phyloP scores from a whole-genome alignment of 257 asterid genomes.

The Gentiana macrophylla region DNA sequence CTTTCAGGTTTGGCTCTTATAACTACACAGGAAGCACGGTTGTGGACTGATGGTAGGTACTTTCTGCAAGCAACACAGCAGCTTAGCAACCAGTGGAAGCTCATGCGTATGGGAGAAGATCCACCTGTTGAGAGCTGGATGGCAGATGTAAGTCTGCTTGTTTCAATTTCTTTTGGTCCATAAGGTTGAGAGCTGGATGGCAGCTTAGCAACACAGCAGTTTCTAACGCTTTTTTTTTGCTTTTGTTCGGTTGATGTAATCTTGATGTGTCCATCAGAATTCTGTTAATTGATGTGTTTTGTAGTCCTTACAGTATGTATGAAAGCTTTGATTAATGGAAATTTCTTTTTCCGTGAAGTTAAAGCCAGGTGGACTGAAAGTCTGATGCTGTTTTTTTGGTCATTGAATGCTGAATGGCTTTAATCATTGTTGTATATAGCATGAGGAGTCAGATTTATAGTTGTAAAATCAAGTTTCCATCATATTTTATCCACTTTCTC shows the following conservation, averaged over 20 bases:
- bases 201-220: neutral
- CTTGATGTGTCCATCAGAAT: neutral
- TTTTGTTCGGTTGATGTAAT: too few relatives aligned
- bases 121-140: constrained; percentile 79
- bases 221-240: neutral
- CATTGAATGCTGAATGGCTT: neutral
- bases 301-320: neutral
- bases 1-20: constrained; percentile 80
- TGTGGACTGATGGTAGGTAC: constrained; percentile 97
- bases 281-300: too few relatives aligned
- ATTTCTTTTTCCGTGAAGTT: neutral
- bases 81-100: constrained; percentile 83
- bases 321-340: neutral
- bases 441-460: neutral
- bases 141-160: constrained; percentile 58
- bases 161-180: neutral
- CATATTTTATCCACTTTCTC: neutral
- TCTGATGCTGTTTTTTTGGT: too few relatives aligned
- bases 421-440: neutral
- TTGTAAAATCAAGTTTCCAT: neutral
- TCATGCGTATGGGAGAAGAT: constrained; percentile 89
- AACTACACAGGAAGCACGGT: constrained; percentile 65
- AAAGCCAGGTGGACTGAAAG: too few relatives aligned
- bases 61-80: constrained; percentile 84
- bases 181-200: neutral